phyloP scores from a whole-genome alignment of 371 early-diverging fungal genomes.

The Smittium mucronatum region DNA sequence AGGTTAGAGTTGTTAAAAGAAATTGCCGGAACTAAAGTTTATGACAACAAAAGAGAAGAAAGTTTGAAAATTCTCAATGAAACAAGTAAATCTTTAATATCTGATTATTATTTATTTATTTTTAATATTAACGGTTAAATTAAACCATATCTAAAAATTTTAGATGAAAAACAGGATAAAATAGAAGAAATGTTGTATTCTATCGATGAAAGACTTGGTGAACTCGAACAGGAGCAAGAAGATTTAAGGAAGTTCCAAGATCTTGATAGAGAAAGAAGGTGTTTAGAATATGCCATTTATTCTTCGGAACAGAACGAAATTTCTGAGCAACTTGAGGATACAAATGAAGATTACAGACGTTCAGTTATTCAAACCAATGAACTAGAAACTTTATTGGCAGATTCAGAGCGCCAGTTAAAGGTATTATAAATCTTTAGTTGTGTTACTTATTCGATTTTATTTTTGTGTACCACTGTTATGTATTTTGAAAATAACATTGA shows the following conservation, averaged over 20 bases:
- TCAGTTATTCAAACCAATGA: background rate
- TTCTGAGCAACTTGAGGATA: conserved; percentile 50
- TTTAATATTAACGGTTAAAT: no score
- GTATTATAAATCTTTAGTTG: background rate
- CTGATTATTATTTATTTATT: conserved; percentile 5
- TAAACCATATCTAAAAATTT: no score
- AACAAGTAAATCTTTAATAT: conserved; percentile 50
- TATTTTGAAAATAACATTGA: no score
- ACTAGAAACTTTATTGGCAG: background rate
- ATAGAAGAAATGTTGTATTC: conserved; percentile 77
- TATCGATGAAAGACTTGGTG: conserved; percentile 78
- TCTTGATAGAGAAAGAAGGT: conserved; percentile 70
- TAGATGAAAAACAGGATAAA: conserved; percentile 68
- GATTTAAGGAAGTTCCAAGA: conserved; percentile 78
- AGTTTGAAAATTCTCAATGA: conserved; percentile 87
- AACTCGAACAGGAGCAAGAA: conserved; percentile 87
- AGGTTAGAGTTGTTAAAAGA: conserved; percentile 88
- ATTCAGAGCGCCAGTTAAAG: background rate
- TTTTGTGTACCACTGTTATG: no score
- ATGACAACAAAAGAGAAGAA: conserved; percentile 88
- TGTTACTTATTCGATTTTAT: no score
- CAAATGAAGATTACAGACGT: conserved; percentile 8
- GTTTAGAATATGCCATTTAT: conserved; percentile 85
- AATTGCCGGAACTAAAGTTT: conserved; percentile 95
- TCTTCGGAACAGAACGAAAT: conserved; percentile 75